Evolutionary conservation across 2,329 filamentous ascomycete species (phyloP), one percentile per base, ranked within the genome.

Genomic region (Cercospora sojina): DNA sequence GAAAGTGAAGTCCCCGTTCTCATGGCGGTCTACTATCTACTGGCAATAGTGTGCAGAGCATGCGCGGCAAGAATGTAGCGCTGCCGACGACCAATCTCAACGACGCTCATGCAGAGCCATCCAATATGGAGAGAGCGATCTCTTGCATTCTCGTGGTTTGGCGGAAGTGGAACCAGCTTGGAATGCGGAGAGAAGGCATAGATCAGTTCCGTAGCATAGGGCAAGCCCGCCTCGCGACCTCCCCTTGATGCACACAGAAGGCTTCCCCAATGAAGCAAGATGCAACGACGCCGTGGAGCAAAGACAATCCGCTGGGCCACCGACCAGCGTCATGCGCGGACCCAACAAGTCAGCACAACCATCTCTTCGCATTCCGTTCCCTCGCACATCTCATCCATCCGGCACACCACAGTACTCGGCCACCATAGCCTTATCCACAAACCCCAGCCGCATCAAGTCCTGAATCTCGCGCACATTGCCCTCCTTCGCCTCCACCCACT

Each of bases 381-480:
- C 13, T 43, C 1, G n/a, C 16, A 7, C 41, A 25, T 25, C 43
- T 49, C 43, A 56, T 27, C 23, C 16, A 62, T 41, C 60, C 10
- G 47, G 29, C 12, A 55, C 9, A 3, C 62, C 62, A 29, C 62
- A 64, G 27, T 60, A 18, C 38, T 59, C 35, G 13, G 18, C 31
- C 4, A 63, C 64, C 64, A 63, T 58, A 3, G 43, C 55, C 60
- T 53, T 58, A 29, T 59, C 47, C 41, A 66, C 47, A 25, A 53
- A 66, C 7, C 55, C 55, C 23, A 66, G 31, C 16, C 38, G 41
- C 59, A 63, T n/a, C 31, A 66, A 53, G 31, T 43, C 59, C 20
- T 32, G 2, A 49, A 66, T 63, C 55, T 66, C 64, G 6, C n/a
- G 5, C 23, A 53, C 59, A 7, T 59, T 56, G n/a, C 64, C 64